A percentile compares a stretch with the other conserved stretches of the same genome.
Conservation (phyloP, 2,329 filamentous ascomycete genomes). For the Microsporum canis region DNA sequence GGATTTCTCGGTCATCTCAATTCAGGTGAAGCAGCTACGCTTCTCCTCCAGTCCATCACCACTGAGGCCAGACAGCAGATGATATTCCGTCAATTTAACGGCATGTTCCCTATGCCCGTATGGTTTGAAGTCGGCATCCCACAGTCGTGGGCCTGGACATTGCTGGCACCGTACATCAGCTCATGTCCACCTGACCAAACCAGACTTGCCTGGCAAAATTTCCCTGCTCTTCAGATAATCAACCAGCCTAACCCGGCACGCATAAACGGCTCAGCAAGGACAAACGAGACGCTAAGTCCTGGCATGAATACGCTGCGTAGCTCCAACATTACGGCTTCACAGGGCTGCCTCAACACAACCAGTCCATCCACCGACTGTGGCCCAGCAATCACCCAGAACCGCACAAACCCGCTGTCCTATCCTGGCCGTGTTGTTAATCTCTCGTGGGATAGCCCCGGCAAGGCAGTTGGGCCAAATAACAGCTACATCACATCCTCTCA, state of each 20-base stretch:
- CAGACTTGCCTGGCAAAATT: slow-evolving; percentile 73
- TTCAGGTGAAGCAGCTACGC: slow-evolving; percentile 59
- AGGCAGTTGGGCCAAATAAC: slow-evolving; percentile 65
- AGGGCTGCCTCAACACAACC: not conserved
- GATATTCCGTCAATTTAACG: slow-evolving; percentile 72
- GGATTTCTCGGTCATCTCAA: slow-evolving; percentile 70
- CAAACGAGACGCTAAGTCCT: slow-evolving; percentile 48
- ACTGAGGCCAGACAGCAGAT: slow-evolving; percentile 73
- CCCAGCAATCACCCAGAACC: slow-evolving; percentile 57
- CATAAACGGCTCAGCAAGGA: slow-evolving; percentile 42
- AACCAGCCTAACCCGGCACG: slow-evolving; percentile 68
- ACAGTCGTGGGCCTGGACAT: slow-evolving; percentile 75
- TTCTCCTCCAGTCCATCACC: slow-evolving; percentile 65
- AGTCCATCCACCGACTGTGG: slow-evolving; percentile 40
- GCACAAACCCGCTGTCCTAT: slow-evolving; percentile 59
- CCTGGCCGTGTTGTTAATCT: slow-evolving; percentile 61
- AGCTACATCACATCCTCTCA: slow-evolving; percentile 57
- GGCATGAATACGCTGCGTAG: slow-evolving; percentile 26
- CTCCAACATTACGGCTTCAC: slow-evolving; percentile 22
- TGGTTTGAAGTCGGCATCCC: slow-evolving; percentile 73
- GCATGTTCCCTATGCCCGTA: slow-evolving; percentile 68
- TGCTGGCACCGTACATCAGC: slow-evolving; percentile 69
- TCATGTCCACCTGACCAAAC: slow-evolving; percentile 62
- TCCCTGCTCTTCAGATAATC: slow-evolving; percentile 57
- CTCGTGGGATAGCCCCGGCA: slow-evolving; percentile 59